Conservation (phyloP, 2,329 filamentous ascomycete species). For the Beauveria bassiana region DNA sequence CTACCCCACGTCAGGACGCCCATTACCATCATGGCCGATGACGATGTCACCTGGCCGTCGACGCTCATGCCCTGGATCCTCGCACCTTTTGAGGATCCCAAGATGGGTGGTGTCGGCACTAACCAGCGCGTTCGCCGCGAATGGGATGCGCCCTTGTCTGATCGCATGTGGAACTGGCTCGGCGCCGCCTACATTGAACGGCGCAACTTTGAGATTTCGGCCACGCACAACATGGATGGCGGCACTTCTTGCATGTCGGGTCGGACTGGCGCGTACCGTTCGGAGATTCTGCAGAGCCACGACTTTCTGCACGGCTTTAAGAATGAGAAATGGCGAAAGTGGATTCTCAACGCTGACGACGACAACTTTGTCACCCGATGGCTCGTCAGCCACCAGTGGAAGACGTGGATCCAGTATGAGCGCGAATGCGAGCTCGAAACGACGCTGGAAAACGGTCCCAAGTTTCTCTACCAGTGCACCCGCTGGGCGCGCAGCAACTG, state of each 20-base stretch:
- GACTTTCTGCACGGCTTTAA: constrained; percentile 85
- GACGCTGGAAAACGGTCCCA: constrained; percentile 79
- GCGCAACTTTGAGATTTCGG: constrained; percentile 93
- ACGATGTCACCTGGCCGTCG: constrained; percentile 87
- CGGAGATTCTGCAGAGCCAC: constrained; percentile 76
- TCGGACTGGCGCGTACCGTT: constrained; percentile 85
- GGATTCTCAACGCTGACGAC: constrained; percentile 90
- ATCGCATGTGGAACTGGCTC: constrained; percentile 76
- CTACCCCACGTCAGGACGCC: constrained; percentile 76
- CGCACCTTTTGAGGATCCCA: constrained; percentile 78
- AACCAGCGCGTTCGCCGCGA: constrained; percentile 78
- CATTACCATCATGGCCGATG: constrained; percentile 89
- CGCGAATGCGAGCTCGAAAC: constrained; percentile 86
- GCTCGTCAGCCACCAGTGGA: constrained; percentile 87
- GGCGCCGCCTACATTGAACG: constrained; percentile 88
- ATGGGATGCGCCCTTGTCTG: constrained; percentile 48
- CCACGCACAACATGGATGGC: constrained; percentile 89
- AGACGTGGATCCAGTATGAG: constrained; percentile 93
- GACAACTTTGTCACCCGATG: constrained; percentile 98
- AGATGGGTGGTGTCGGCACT: constrained; percentile 84
- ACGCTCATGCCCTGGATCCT: constrained; percentile 87
- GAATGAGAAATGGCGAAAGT: constrained; percentile 82
- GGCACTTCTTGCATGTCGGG: constrained; percentile 96
- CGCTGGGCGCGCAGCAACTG: constrained; percentile 97
- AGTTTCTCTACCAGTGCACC: constrained; percentile 88